Conservation (phyloP, 345 rosid genomes). For the Populus euphratica region DNA sequence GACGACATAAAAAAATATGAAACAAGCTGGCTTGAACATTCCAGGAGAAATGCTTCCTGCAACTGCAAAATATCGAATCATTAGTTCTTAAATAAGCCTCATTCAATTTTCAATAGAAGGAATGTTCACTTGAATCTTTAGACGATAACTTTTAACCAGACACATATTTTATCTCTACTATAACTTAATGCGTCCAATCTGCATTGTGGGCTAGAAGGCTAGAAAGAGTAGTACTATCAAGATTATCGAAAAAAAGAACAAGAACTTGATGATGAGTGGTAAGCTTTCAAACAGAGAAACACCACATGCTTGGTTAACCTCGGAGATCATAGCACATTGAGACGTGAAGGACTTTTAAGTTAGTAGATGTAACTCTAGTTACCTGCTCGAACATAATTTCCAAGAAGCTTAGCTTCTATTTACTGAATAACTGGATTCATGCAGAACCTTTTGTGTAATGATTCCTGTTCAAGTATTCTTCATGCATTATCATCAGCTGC, state of each 20-base stretch:
- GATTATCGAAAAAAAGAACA: too few species aligned
- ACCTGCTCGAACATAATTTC: not conserved
- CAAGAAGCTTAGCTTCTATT: not conserved
- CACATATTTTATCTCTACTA: too few species aligned
- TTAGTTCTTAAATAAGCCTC: not conserved
- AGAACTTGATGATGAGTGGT: too few species aligned
- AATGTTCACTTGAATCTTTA: too few species aligned
- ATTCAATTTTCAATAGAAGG: not conserved
- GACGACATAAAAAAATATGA: not conserved
- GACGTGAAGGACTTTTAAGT: not conserved
- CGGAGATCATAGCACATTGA: too few species aligned
- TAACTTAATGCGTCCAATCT: too few species aligned
- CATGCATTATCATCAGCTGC: slow-evolving; percentile 46
- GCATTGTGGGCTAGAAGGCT: too few species aligned
- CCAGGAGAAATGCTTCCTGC: not conserved
- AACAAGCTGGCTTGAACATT: not conserved
- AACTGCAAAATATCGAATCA: not conserved
- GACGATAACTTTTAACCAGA: too few species aligned
- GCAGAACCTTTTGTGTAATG: not conserved
- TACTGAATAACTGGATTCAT: not conserved
- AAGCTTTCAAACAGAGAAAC: too few species aligned
- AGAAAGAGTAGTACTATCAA: too few species aligned
- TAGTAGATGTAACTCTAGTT: not conserved
- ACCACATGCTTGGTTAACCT: too few species aligned
- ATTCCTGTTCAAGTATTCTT: slow-evolving; percentile 33